Conservation (phyloP, 2,329 filamentous ascomycete genomes). For the Monosporascus sp. region DNA sequence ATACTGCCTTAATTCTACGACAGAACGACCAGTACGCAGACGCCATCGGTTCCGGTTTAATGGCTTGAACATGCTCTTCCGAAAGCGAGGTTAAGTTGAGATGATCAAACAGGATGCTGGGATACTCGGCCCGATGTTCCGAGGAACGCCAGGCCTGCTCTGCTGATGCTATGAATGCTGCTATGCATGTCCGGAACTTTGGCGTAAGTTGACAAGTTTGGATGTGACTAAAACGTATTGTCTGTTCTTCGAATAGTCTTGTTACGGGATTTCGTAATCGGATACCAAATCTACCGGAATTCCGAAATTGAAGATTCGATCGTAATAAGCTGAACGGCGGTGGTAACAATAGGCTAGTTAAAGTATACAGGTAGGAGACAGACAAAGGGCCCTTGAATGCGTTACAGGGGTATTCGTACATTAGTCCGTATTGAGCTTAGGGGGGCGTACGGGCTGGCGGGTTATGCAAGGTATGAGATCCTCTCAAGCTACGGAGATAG, state of each 20-base stretch:
- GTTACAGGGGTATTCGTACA: neutral
- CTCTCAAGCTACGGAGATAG: neutral
- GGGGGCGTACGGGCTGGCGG: neutral
- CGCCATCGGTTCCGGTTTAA: too few relatives aligned
- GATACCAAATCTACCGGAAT: neutral
- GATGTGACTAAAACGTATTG: neutral
- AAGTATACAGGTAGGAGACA: neutral
- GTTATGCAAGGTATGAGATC: neutral
- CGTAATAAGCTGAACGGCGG: neutral
- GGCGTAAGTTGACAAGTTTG: too few relatives aligned
- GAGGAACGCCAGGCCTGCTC: neutral
- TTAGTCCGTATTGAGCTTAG: neutral
- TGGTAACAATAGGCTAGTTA: neutral
- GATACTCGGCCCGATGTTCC: neutral
- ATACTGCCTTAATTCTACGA: too few relatives aligned
- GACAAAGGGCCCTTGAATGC: neutral
- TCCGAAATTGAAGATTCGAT: neutral
- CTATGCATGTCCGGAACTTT: neutral
- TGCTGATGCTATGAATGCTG: neutral
- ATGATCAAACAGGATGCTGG: neutral
- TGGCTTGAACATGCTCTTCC: too few relatives aligned
- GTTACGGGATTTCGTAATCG: neutral
- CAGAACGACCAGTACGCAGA: too few relatives aligned
- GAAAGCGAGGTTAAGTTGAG: too few relatives aligned
- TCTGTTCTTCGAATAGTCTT: neutral